Evolutionary conservation across 371 early-diverging fungal species (phyloP).

Genomic region (Cokeromyces recurvatus): DNA sequence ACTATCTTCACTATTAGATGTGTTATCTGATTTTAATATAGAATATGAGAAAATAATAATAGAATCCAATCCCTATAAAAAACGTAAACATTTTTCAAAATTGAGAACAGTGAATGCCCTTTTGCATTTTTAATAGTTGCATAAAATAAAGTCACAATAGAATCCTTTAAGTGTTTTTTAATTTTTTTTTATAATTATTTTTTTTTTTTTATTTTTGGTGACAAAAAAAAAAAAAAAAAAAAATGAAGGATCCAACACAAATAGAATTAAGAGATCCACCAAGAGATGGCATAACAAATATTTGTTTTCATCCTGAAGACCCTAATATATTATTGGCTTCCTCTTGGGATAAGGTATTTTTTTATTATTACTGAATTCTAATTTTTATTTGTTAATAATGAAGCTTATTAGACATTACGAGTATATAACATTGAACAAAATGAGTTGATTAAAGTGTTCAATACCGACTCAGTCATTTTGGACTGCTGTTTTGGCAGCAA

Average conservation of each 20-base stretch:
- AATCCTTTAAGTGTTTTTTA: too few relatives aligned
- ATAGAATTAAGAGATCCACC: constrained; percentile 79
- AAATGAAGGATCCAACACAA: constrained; percentile 33
- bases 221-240: too few relatives aligned
- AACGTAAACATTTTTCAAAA: too few relatives aligned
- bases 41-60: too few relatives aligned
- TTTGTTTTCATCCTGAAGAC: constrained; percentile 66
- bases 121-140: too few relatives aligned
- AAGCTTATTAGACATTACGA: constrained; percentile 56
- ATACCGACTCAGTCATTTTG: constrained; percentile 68
- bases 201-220: too few relatives aligned
- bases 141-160: neutral
- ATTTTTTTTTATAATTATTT: neutral
- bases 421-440: constrained; percentile 75
- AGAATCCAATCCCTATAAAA: too few relatives aligned
- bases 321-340: constrained; percentile 66
- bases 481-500: constrained; percentile 64
- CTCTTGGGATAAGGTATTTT: constrained; percentile 84
- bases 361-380: neutral
- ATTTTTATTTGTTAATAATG: neutral
- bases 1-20: too few relatives aligned
- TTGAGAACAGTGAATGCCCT: too few relatives aligned
- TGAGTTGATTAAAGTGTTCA: constrained; percentile 45
- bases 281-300: constrained; percentile 78
- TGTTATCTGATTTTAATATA: too few relatives aligned